Evolutionary conservation across 1,284 basidiomycete species (phyloP), one percentile per base, ranked within the genome.

Genomic region (Quambalaria eucalypti): DNA sequence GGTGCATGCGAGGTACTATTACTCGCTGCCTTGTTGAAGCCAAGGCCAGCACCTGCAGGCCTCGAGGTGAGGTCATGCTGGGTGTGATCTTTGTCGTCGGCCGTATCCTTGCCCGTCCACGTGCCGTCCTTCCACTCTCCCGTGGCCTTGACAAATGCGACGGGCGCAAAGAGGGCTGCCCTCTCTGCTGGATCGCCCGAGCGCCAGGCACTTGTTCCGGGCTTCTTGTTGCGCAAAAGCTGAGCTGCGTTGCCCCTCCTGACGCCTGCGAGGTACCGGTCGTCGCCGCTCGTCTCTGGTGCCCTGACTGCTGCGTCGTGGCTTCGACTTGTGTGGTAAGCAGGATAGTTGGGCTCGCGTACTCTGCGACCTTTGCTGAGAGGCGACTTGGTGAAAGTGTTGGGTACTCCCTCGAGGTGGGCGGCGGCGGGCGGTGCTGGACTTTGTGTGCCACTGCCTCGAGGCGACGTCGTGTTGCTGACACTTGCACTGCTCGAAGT

Each of bases 261-360:
- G 14, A 54, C 38, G 29, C 52, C 52, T n/a, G 46, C 52, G n/a
- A 54, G 29, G 50, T 77, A 78, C 9, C 78, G 64, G 21, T 52
- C 55, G n/a, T 55, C 48, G 23, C 52, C 52, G 21, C 25, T 40
- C 19, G 39, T 50, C 48, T 38, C 42, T 19, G 19, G 29, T 21
- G 28, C 60, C 30, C 25, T 46, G 55, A 33, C 25, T 9, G 38
- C 42, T 38, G 12, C 16, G 26, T 36, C 42, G 29, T 23, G 28
- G 16, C 21, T 28, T 26, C 40, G 29, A 21, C 38, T 5, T n/a
- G 31, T n/a, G 53, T 31, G 39, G 48, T 16, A 21, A 10, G 50
- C 36, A 19, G 31, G 31, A 28, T 10, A 38, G 33, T 28, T n/a
- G 28, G n/a, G 46, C 16, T 33, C 28, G 16, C 40, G 30, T 29